Base-by-base conservation (phyloP, 108 stramenopile species). In the Thalassiosira profunda region DNA sequence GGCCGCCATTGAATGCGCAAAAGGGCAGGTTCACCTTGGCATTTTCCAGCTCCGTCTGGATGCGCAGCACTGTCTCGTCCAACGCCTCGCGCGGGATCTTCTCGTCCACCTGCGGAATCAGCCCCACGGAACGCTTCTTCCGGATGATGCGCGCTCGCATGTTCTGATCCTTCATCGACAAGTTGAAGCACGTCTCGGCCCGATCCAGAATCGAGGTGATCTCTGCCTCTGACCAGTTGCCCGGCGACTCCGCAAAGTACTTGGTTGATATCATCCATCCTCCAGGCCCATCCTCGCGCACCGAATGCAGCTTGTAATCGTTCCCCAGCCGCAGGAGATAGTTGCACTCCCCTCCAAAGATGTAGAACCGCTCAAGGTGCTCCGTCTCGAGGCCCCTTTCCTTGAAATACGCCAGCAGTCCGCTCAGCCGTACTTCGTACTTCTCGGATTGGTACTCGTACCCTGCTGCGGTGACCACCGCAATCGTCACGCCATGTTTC, bases 341-440 rank as follows among this genome's bases (percentile, higher is more conserved):
- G 65, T 98, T 98, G 67, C 92, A 95, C 69, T 98, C 97, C 0
- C 97, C 97, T 8, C 97, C 97, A 80, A 96, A 92, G 53, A 98
- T 79, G 61, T 91, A 96, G 57, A 98, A 98, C 43, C 93, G 83
- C 51, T 84, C 84, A 37, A 91, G 74, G 41, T 90, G 87, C 26
- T 88, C 87, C 2, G 40, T 46, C 21, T 87, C 67, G 18, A 96
- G 64, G 1, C 65, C 60, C 45, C 79, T 76, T 20, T 84, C 70
- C 34, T 75, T 70, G 61, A 98, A 96, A 67, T 82, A 93, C 2
- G 82, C 66, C 36, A 98, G 60, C 24, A 98, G 44, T 21, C 97
- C 97, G 2, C 81, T 80, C 28, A 98, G 56, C 0, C 97, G 85
- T 30, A 87, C 67, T 65, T 93, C 91, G 59, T 98, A 98, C 72